Base-by-base conservation (phyloP, 202 grass and related monocot species). In the Bolboschoenoplectus hybrid region DNA sequence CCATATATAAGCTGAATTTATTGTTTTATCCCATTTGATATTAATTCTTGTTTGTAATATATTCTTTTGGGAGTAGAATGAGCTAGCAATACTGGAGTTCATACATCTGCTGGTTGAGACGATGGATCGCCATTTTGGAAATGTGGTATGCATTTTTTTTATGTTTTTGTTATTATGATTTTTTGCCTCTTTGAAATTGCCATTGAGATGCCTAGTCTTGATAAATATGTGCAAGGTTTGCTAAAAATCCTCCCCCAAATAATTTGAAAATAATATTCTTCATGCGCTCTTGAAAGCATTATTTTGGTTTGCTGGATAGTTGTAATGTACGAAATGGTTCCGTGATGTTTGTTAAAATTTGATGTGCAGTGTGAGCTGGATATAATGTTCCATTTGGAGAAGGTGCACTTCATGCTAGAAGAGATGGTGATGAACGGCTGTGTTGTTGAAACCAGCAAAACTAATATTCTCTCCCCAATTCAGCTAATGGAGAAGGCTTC, bases 401-500 rank as follows among this genome's bases (percentile, higher is more conserved):
- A 98, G 78, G 93, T 94, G 10, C 97, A 98, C 65, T 98, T 98
- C 69, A 96, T 98, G 93, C 90, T 98, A 36, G 96, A 98, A 91
- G 96, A 98, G 86, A 98, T 98, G 93, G 96, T 98, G 43, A 94
- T 98, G 96, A 98, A 98, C 66, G 96, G 93, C 20, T 95, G 96
- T 83, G 92, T 98, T 35, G 93, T 98, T 68, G 93, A 98, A 85
- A 98, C 93, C 41, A 94, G 91, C 85, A 96, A 98, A 89, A 86
- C 87, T 74, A 98, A 94, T 60, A 98, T 96, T 85, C 91, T 98
- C 85, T 86, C 90, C 20, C 93, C 96, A 1, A 98, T 96, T 79
- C 93, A 96, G 52, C 89, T 98, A 5, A 94, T 96, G 93, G 93
- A 98, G 56, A 96, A 95, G 87, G 86, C 90, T 66, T 98, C 88